Evolutionary conservation across 129 eudicot species (phyloP).

Genomic region (Centaurea solstitialis): DNA sequence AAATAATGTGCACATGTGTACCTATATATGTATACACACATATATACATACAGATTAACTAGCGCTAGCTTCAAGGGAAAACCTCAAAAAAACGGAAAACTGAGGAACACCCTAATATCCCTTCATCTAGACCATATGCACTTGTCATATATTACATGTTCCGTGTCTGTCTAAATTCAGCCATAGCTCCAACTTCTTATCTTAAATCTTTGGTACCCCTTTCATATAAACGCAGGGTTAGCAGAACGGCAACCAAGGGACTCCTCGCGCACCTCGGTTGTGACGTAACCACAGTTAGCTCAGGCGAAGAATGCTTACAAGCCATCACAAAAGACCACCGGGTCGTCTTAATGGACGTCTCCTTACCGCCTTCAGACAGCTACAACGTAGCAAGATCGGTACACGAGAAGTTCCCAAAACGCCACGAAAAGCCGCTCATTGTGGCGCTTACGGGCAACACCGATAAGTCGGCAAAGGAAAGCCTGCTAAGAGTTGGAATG

Average conservation of each 20-base stretch:
- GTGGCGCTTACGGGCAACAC: constrained; percentile 68
- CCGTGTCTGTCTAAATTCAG: no score
- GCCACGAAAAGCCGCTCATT: constrained; percentile 60
- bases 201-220: background rate
- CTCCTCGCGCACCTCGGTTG: constrained; percentile 82
- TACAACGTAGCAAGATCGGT: constrained; percentile 67
- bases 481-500: constrained; percentile 74
- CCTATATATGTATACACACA: background rate
- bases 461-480: constrained; percentile 56
- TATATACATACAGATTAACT: no score
- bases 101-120: background rate
- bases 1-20: background rate
- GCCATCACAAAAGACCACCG: constrained; percentile 65
- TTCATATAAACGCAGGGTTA: constrained; percentile 53
- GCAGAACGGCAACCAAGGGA: constrained; percentile 76
- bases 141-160: background rate
- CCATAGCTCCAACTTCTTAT: no score
- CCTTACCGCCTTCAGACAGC: constrained; percentile 45
- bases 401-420: constrained; percentile 56
- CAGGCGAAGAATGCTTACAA: constrained; percentile 77
- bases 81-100: no score
- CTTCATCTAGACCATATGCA: background rate
- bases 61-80: no score
- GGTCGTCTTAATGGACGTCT: constrained; percentile 65
- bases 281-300: constrained; percentile 61